These are phyloP conservation scores for Calocybe cyanea DNA, from an alignment of 768 basidiomycete genomes.

Conservation along the genomic window DNA sequence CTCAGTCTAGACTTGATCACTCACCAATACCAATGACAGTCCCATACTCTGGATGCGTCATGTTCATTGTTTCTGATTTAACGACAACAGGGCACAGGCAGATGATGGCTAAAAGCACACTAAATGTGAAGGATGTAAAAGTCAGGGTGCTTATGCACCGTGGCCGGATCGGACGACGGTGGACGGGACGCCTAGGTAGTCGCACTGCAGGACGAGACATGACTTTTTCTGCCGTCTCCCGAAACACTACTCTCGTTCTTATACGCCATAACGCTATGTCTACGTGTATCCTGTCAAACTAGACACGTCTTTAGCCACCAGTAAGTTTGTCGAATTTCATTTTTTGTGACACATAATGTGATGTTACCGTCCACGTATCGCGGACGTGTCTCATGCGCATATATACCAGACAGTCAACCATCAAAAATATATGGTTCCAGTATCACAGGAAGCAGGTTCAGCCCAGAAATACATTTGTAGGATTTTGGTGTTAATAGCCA, in stretches of 20 bases:
- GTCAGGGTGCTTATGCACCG: constrained; percentile 22
- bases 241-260: too few relatives aligned
- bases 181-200: constrained; percentile 4
- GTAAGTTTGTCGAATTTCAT: too few relatives aligned
- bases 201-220: constrained; percentile 14
- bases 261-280: not conserved
- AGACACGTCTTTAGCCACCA: constrained; percentile 10
- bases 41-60: constrained; percentile 50
- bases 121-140: constrained; percentile 43
- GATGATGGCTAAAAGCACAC: constrained; percentile 58
- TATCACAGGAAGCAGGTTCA: too few relatives aligned
- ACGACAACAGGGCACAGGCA: constrained; percentile 61
- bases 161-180: constrained; percentile 7
- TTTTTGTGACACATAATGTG: too few relatives aligned
- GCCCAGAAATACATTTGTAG: too few relatives aligned
- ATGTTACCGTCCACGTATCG: constrained; percentile 1
- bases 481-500: too few relatives aligned
- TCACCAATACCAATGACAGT: constrained; percentile 79
- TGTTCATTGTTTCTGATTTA: constrained; percentile 39
- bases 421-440: too few relatives aligned
- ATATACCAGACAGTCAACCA: too few relatives aligned
- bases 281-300: not conserved
- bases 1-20: constrained; percentile 16
- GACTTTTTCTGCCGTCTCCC: not conserved
- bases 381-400: constrained; percentile 1